Evolutionary conservation across 140 eudicot species (phyloP).

Genomic region (Bidens hawaiensis): DNA sequence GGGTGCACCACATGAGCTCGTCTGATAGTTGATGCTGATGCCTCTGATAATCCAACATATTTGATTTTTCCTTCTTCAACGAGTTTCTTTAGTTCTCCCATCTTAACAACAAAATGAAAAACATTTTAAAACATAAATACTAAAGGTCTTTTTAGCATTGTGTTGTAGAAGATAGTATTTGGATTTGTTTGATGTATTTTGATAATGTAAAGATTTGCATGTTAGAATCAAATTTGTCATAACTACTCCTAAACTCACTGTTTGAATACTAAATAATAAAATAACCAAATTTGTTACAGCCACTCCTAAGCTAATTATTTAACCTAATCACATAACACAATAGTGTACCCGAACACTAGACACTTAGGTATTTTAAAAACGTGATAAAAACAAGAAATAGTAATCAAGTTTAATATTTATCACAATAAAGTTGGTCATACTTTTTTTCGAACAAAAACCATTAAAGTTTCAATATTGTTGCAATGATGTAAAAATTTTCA

Average conservation of each 20-base stretch:
- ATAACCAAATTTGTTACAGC: background rate
- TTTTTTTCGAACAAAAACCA: too few relatives aligned
- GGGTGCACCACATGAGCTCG: slow-evolving; percentile 56
- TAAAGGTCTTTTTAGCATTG: background rate
- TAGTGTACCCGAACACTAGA: too few relatives aligned
- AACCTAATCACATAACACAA: too few relatives aligned
- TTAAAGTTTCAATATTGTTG: too few relatives aligned
- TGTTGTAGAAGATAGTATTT: background rate
- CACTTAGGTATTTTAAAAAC: too few relatives aligned
- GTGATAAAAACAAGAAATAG: too few relatives aligned
- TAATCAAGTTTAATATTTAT: too few relatives aligned
- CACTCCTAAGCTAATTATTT: too few relatives aligned
- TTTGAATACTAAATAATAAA: background rate
- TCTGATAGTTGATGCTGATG: slow-evolving; percentile 49
- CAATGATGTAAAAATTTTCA: too few relatives aligned
- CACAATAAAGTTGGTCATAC: too few relatives aligned
- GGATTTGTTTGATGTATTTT: background rate
- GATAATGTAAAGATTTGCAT: background rate
- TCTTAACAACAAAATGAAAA: slow-evolving; percentile 17
- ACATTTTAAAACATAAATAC: slow-evolving; percentile 2
- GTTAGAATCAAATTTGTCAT: background rate
- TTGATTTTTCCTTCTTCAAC: slow-evolving; percentile 63
- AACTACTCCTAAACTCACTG: background rate
- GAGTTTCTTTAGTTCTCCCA: slow-evolving; percentile 49
- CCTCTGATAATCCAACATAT: slow-evolving; percentile 56